Conservation (phyloP, 2,329 filamentous ascomycete species). For the Elsinoe australis region DNA sequence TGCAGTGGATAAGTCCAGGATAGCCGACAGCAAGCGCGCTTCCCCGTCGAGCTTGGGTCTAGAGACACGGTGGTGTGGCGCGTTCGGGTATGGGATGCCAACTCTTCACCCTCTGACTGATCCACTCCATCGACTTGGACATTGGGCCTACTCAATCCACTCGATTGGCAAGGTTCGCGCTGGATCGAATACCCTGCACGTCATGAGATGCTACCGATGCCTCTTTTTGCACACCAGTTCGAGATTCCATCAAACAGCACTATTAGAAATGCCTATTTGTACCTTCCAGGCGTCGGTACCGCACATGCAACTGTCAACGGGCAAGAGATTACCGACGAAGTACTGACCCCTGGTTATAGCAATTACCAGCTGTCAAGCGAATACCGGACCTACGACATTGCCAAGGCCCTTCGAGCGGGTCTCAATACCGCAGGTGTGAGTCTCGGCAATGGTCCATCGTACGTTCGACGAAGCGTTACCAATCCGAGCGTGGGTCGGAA, state of each 20-base stretch:
- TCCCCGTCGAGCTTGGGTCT: background rate
- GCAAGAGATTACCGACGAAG: background rate
- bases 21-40: background rate
- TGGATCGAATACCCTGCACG: background rate
- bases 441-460: background rate
- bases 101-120: too few species aligned
- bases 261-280: background rate
- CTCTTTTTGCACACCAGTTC: background rate
- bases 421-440: background rate
- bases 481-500: background rate
- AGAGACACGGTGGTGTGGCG: background rate
- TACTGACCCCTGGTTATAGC: background rate
- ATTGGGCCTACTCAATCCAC: background rate
- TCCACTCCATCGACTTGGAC: background rate
- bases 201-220: background rate
- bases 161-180: background rate
- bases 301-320: background rate
- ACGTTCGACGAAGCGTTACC: background rate
- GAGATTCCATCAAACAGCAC: background rate
- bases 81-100: too few species aligned
- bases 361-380: background rate
- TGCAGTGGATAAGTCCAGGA: background rate
- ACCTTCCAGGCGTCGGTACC: background rate
- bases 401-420: background rate
- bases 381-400: background rate